A percentile compares a stretch with the other conserved stretches of the same genome.
phyloP scores from a whole-genome alignment of 371 early-diverging fungal genomes.

The Lichtheimia hyalospora region DNA sequence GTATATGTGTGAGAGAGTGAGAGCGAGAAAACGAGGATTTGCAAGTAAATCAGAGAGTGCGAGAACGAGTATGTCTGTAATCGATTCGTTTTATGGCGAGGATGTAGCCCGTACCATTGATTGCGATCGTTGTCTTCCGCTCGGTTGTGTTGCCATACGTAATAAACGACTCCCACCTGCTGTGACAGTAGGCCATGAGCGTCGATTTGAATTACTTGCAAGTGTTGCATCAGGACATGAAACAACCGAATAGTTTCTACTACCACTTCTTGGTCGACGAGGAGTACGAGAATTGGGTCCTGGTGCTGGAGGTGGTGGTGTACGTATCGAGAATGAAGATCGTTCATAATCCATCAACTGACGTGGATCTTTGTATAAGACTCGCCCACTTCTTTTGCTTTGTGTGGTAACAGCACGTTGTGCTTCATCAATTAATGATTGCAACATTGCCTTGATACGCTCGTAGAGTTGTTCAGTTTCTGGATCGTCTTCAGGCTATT shows the following conservation, averaged over 20 bases:
- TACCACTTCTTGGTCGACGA: constrained; percentile 4
- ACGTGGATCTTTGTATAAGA: constrained; percentile 8
- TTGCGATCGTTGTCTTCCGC: constrained; percentile 4
- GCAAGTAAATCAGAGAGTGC: neutral
- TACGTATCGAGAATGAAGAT: neutral
- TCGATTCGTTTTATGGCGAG: constrained; percentile 8
- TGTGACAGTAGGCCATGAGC: constrained; percentile 12
- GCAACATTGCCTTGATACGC: constrained; percentile 27
- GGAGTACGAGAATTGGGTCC: neutral
- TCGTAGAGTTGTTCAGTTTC: constrained; percentile 38
- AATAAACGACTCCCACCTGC: constrained; percentile 8
- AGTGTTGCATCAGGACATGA: constrained; percentile 2
- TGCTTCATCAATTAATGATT: constrained; percentile 41
- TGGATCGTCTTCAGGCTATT: constrained; percentile 14
- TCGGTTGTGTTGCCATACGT: constrained; percentile 9
- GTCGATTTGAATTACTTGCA: neutral
- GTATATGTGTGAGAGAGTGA: too few relatives aligned
- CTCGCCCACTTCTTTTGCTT: constrained; percentile 18
- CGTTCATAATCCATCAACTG: constrained; percentile 9
- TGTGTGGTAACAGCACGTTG: constrained; percentile 33
- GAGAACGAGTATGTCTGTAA: neutral
- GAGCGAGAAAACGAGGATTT: neutral
- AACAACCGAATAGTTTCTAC: constrained; percentile 5
- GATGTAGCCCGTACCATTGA: constrained; percentile 13
- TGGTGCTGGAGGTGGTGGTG: constrained; percentile 1